Percentiles rank a stretch among this genome's conserved stretches.
Evolutionary conservation across 257 asterid species (phyloP).

Genomic region (Fraxinus pennsylvanica): DNA sequence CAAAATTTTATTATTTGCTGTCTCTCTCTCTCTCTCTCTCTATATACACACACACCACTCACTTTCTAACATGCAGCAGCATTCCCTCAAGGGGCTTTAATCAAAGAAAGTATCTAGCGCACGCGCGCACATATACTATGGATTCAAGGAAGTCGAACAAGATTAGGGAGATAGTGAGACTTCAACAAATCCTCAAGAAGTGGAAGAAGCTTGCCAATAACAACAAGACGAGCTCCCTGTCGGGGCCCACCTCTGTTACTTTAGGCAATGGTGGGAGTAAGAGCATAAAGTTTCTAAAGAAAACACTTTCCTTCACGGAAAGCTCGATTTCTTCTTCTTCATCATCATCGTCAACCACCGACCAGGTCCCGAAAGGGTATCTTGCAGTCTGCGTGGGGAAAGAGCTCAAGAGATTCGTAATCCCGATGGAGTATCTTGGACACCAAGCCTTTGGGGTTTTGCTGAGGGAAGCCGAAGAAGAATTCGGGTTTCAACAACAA

Average conservation of each 20-base stretch:
- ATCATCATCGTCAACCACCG: background rate
- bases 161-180: conserved; percentile 82
- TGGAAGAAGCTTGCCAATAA: conserved; percentile 71
- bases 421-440: conserved; percentile 62
- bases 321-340: conserved; percentile 21
- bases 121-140: conserved; percentile 5
- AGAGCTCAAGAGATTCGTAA: conserved; percentile 65
- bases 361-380: conserved; percentile 66
- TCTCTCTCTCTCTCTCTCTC: background rate
- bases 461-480: conserved; percentile 81
- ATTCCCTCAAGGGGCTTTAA: background rate
- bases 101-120: too few relatives aligned
- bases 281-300: conserved; percentile 75
- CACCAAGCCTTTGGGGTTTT: conserved; percentile 62
- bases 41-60: background rate
- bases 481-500: conserved; percentile 79
- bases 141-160: conserved; percentile 66
- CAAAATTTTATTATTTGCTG: background rate
- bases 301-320: conserved; percentile 76
- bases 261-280: conserved; percentile 18
- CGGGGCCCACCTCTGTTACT: background rate
- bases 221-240: conserved; percentile 9
- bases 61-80: background rate
- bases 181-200: conserved; percentile 79
- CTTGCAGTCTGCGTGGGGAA: conserved; percentile 69